Percentiles rank a stretch among this genome's conserved stretches.
Evolutionary conservation across 1,284 basidiomycete species (phyloP).

Genomic region (Retiboletus fuscus): DNA sequence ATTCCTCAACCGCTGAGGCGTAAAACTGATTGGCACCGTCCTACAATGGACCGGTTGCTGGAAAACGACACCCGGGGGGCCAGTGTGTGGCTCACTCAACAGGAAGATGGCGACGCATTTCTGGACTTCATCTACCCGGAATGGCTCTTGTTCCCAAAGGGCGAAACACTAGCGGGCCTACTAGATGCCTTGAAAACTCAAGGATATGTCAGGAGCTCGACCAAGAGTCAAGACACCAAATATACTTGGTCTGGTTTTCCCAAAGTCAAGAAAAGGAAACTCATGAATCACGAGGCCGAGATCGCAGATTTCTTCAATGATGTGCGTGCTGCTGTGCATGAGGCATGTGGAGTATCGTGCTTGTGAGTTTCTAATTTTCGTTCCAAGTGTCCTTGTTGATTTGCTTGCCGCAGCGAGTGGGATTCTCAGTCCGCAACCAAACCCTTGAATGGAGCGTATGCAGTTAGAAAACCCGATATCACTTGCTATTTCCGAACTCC

Average conservation of each 20-base stretch:
- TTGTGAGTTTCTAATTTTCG: conserved; percentile 1
- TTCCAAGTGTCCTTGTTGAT: not conserved
- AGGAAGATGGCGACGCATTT: not conserved
- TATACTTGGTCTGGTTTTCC: not conserved
- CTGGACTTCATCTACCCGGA: not conserved
- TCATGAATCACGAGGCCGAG: not conserved
- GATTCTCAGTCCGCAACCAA: not conserved
- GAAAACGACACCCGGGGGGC: not conserved
- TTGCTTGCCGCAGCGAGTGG: not conserved
- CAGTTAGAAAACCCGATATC: conserved; percentile 8
- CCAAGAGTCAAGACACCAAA: not conserved
- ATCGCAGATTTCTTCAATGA: conserved; percentile 1
- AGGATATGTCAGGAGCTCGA: not conserved
- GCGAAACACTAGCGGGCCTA: not conserved
- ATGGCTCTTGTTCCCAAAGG: not conserved
- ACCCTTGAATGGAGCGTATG: conserved; percentile 6
- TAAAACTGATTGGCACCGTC: conserved; percentile 10
- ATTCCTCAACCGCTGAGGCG: not conserved
- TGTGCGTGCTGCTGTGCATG: not conserved
- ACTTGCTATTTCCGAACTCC: conserved; percentile 6
- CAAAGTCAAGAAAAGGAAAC: too few relatives aligned
- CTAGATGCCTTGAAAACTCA: not conserved
- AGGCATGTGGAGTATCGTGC: not conserved
- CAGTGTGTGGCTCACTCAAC: not conserved
- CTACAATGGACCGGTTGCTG: conserved; percentile 1